Percentiles rank a stretch among this genome's conserved stretches.
Evolutionary conservation across 2,329 filamentous ascomycete species (phyloP).

Genomic region (Xylariaceae sp.): DNA sequence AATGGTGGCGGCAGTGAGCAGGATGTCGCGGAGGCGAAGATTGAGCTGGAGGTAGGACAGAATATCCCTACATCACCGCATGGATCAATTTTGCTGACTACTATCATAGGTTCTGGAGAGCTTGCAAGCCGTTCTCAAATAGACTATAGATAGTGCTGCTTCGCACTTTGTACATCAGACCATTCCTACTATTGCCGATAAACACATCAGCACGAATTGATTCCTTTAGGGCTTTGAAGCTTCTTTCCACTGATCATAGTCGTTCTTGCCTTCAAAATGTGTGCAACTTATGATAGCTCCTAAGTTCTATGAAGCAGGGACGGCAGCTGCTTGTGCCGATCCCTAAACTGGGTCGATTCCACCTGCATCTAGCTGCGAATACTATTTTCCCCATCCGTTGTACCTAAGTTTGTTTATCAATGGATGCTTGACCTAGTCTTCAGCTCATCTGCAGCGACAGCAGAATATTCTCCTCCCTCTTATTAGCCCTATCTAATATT

Average conservation of each 20-base stretch:
- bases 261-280: constrained; percentile 4
- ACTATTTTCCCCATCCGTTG: no score
- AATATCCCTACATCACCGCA: constrained; percentile 1
- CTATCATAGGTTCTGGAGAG: constrained; percentile 69
- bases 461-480: no score
- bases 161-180: constrained; percentile 34
- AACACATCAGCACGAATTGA: constrained; percentile 24
- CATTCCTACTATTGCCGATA: constrained; percentile 23
- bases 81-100: constrained; percentile 35
- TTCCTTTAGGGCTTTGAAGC: constrained; percentile 12
- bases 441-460: no score
- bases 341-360: no score
- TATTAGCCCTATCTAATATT: no score
- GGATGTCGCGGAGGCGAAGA: constrained; percentile 98
- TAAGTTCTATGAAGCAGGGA: not conserved
- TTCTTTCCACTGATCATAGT: constrained; percentile 14
- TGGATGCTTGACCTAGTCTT: no score
- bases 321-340: not conserved
- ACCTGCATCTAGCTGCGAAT: no score
- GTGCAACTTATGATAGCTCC: constrained; percentile 4
- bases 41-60: constrained; percentile 89
- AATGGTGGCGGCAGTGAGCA: constrained; percentile 88
- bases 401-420: no score
- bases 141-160: constrained; percentile 47
- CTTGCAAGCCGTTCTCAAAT: constrained; percentile 77